Evolutionary conservation across 2,329 filamentous ascomycete genomes (phyloP).

Genomic region (Ceratocystis huliohia): DNA sequence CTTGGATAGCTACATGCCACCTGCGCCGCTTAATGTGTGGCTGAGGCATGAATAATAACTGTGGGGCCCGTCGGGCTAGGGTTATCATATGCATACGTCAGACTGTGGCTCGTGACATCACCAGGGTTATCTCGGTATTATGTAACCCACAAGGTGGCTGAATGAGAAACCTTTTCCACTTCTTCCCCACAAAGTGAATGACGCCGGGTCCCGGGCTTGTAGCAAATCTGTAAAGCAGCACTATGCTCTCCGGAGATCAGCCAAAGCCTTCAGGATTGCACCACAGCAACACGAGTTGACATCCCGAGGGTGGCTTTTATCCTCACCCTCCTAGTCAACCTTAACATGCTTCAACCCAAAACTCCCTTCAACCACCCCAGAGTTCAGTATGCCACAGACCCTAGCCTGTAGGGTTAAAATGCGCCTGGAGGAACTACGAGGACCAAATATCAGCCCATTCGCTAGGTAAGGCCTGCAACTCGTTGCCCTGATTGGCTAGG

Average conservation of each 20-base stretch:
- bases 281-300: too few species aligned
- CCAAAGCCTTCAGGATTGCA: too few species aligned
- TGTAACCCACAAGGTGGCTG: too few species aligned
- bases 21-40: not conserved
- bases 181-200: too few species aligned
- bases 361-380: not conserved
- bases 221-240: too few species aligned
- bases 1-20: not conserved
- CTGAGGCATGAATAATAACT: conserved; percentile 3
- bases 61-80: not conserved
- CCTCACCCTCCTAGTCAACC: not conserved
- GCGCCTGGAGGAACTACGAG: not conserved
- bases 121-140: not conserved
- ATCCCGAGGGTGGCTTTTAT: too few species aligned
- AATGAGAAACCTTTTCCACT: too few species aligned
- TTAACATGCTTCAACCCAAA: not conserved
- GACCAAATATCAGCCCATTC: conserved; percentile 11
- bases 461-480: not conserved
- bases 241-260: too few species aligned
- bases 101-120: not conserved
- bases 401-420: not conserved
- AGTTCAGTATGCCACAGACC: not conserved
- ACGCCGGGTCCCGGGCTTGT: too few species aligned
- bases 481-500: conserved; percentile 1
- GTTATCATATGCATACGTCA: not conserved